Conservation (phyloP, 1,284 basidiomycete genomes). For the Coriolopsis trogii region DNA sequence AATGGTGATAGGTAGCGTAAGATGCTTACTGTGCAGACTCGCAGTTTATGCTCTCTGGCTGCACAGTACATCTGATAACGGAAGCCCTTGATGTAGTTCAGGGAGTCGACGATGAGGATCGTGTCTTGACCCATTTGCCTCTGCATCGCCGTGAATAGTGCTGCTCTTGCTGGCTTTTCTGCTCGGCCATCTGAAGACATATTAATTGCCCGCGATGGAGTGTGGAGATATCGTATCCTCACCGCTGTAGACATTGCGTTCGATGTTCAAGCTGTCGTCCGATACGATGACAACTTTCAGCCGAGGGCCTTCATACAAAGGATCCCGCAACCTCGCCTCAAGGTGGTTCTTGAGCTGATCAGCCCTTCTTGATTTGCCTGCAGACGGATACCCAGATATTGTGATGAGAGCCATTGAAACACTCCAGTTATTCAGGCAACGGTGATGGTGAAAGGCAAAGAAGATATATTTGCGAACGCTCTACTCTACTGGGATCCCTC, state of each 20-base stretch:
- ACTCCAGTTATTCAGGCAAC: background rate
- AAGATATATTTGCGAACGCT: slow-evolving; percentile 15
- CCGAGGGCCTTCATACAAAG: slow-evolving; percentile 53
- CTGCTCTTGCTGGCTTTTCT: slow-evolving; percentile 89
- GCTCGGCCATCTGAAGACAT: slow-evolving; percentile 65
- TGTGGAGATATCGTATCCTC: slow-evolving; percentile 28
- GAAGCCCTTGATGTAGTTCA: slow-evolving; percentile 98
- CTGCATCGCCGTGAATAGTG: slow-evolving; percentile 87
- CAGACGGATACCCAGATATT: slow-evolving; percentile 87
- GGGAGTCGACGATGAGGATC: slow-evolving; percentile 87
- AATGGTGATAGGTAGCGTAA: background rate
- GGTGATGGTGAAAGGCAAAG: slow-evolving; percentile 14
- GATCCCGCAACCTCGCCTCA: slow-evolving; percentile 52
- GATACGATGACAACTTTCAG: slow-evolving; percentile 72
- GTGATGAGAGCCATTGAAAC: slow-evolving; percentile 98
- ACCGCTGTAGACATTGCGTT: slow-evolving; percentile 79
- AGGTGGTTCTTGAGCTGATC: slow-evolving; percentile 68
- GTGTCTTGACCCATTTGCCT: slow-evolving; percentile 74
- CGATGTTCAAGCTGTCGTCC: slow-evolving; percentile 74
- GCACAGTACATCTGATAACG: slow-evolving; percentile 98
- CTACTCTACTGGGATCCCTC: slow-evolving; percentile 16
- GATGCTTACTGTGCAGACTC: slow-evolving; percentile 85
- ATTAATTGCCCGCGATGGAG: background rate
- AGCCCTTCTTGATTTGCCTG: slow-evolving; percentile 84
- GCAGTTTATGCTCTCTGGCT: slow-evolving; percentile 84